Evolutionary conservation across 176 grass and related monocot genomes (phyloP), one percentile per base, ranked within the genome.

Genomic region (Ananas comosus): DNA sequence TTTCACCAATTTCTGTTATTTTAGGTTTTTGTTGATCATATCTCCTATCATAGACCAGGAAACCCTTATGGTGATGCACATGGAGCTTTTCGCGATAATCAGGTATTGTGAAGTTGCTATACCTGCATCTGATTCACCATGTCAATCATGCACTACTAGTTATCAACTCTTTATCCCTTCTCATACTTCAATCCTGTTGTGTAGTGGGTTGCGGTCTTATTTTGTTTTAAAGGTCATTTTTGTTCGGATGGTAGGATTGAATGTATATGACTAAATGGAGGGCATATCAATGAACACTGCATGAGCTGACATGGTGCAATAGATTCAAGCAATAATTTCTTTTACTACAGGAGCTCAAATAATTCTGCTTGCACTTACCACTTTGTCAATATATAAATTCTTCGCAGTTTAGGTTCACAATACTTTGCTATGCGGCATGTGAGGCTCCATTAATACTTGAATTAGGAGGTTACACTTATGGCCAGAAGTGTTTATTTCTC

Each of bases 21-120:
- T 27, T 75, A 97, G 93, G 93, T 97, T 13, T 97, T 97, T 81
- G 89, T 97, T 69, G 86, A 97, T 67, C 89, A 97, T 77, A 74
- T 81, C 48, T 85, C 81, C 6, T 97, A 85, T 79, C 93, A 89
- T 76, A 97, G 93, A 81, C 77, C 81, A 48, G 93, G 93, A 83
- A 92, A 85, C 72, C 79, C 91, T 14, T 97, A 97, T 80, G 93
- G 93, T 81, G 93, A 97, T 75, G 83, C 14, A 48, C 51, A 71
- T 81, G 93, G 93, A 72, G 86, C 93, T 76, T 97, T 80, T 83
- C 82, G 79, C 74, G 93, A 97, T 80, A 92, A 97, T 92, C 93
- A 97, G 89, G 93, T 92, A 71, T 70, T 61, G 28, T 50, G 69
- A 77, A 13, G 1, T 50, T 64, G 50, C 58, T 42, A 7, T 42